These are phyloP conservation scores for Metrosideros polymorpha DNA, from an alignment of 441 rosid species.

Conservation along the genomic window DNA sequence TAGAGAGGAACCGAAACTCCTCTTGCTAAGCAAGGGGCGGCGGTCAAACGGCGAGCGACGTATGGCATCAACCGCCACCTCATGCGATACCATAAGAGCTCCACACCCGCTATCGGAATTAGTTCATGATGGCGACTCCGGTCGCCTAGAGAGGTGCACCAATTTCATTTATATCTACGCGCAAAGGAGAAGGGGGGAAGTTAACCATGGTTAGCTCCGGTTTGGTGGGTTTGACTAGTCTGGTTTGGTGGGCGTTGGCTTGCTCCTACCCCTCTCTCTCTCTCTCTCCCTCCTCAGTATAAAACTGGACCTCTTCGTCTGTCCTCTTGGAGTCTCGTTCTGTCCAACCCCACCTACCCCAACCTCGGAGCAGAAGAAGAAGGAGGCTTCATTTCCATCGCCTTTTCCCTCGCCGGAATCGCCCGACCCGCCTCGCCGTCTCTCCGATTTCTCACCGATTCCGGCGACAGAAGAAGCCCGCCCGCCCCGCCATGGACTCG, in stretches of 20 bases:
- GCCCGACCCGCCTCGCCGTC: not conserved
- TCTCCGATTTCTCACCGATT: not conserved
- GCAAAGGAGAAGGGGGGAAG: not conserved
- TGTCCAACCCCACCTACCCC: constrained; percentile 12
- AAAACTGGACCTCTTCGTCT: not conserved
- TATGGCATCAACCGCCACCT: no score
- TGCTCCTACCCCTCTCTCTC: not conserved
- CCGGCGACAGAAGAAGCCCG: not conserved
- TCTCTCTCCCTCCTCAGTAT: constrained; percentile 1
- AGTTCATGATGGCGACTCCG: no score
- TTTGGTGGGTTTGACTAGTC: constrained; percentile 73
- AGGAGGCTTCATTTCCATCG: constrained; percentile 9
- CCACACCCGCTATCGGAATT: no score
- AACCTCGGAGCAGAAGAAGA: constrained; percentile 13
- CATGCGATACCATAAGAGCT: no score
- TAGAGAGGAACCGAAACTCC: no score
- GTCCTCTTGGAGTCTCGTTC: constrained; percentile 13
- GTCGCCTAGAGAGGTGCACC: no score
- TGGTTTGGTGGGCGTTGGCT: constrained; percentile 79
- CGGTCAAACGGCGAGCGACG: no score
- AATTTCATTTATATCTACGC: not conserved
- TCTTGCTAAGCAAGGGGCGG: no score
- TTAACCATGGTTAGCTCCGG: constrained; percentile 36
- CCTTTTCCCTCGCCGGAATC: not conserved
- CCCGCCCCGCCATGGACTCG: not conserved